These are phyloP conservation scores for Eucalyptus guilfoylei DNA, from an alignment of 345 rosid species.

Conservation along the genomic window DNA sequence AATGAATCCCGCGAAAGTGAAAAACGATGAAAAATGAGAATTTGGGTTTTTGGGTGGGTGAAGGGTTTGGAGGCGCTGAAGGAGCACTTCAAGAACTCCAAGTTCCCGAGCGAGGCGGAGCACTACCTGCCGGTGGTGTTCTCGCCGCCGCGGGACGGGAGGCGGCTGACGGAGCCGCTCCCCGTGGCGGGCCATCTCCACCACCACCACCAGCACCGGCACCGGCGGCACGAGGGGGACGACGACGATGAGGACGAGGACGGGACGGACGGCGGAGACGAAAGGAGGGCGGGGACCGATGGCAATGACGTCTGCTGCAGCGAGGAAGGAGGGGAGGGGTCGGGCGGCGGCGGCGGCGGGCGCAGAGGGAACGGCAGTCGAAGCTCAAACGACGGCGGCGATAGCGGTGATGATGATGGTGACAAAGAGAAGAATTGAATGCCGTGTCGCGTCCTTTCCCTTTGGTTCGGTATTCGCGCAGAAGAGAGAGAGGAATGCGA, in stretches of 20 bases:
- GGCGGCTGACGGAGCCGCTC: constrained; percentile 34
- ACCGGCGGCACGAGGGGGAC: background rate
- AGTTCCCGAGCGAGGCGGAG: constrained; percentile 57
- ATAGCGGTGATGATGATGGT: constrained; percentile 6
- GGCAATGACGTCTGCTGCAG: background rate
- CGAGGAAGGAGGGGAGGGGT: background rate
- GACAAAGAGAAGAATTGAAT: background rate
- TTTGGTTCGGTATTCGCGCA: background rate
- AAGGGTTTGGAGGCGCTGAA: constrained; percentile 81
- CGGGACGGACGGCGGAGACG: background rate
- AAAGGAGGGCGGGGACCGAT: background rate
- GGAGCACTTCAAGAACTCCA: constrained; percentile 81
- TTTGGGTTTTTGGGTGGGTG: background rate
- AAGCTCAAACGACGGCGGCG: constrained; percentile 32
- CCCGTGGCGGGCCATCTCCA: constrained; percentile 22
- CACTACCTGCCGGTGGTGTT: constrained; percentile 72
- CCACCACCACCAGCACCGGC: background rate
- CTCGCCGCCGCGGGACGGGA: constrained; percentile 81
- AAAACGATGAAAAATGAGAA: background rate
- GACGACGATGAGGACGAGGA: background rate
- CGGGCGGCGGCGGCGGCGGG: background rate
- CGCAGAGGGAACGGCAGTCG: background rate
- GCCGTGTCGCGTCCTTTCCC: background rate
- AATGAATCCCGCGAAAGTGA: background rate
- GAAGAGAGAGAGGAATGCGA: background rate